Base-by-base conservation (phyloP, 2,329 filamentous ascomycete genomes). In the Pseudopithomyces chartarum region DNA sequence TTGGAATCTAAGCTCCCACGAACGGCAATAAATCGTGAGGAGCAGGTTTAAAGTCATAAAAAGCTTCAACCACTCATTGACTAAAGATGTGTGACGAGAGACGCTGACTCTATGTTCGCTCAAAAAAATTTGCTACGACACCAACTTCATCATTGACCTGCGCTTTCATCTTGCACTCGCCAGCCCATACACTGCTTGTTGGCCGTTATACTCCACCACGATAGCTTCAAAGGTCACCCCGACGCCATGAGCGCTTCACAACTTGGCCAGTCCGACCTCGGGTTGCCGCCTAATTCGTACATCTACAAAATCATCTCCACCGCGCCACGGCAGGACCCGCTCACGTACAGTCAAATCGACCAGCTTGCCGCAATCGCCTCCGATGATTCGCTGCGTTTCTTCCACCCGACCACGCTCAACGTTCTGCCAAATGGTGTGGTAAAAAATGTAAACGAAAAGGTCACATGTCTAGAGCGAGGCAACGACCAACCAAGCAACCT, bases 301-400 rank as follows among this genome's bases (percentile, higher is more conserved):
- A 76, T 77, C 60, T 77, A 77, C 66, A 69, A 65, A 43, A 67
- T 76, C 49, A 64, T 74, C 43, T 68, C 71, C 13, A 75, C 71
- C 36, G 67, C 69, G 15, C 57, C 68, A 22, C 69, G 70, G 52
- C 60, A 66, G 54, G 66, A 71, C 44, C 66, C 68, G 19, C 66
- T 73, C 54, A 70, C 64, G 32, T 74, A 71, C 59, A 63, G 60
- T 1, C 59, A 64, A 53, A 67, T 64, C 36, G 67, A 71, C 34
- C 64, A 70, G 5, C 79, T 90, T 39, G 86, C 85, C 1, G 82
- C 85, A 15, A 89, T 90, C 55, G 84, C 87, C 2, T 91, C 90
- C 0, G 88, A 92, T 76, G 86, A 91, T 74, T 82, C 80, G n/a
- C 79, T 93, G 19, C 83, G 85, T 26, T 76, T 91, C 17, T 83